Conservation (phyloP, 2,329 filamentous ascomycete species). For the Diplocarpon mali region DNA sequence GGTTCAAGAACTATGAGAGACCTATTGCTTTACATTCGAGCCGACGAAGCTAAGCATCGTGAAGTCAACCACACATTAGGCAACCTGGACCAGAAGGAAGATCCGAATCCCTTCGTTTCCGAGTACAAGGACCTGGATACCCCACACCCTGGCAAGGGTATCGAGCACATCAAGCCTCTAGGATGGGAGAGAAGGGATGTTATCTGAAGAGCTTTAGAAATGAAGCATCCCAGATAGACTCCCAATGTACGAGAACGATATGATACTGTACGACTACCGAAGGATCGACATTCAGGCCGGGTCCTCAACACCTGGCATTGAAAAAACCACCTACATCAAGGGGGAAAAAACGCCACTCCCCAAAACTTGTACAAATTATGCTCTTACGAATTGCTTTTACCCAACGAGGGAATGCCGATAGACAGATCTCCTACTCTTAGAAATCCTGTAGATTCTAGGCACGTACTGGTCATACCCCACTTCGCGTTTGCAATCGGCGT, state of each 20-base stretch:
- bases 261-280: not conserved
- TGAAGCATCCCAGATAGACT: not conserved
- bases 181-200: slow-evolving; percentile 83
- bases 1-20: slow-evolving; percentile 73
- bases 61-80: slow-evolving; percentile 94
- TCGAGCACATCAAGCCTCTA: slow-evolving; percentile 47
- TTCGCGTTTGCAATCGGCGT: too few species aligned
- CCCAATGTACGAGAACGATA: not conserved
- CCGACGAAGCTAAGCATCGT: slow-evolving; percentile 78
- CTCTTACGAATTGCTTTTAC: slow-evolving; percentile 1
- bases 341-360: slow-evolving; percentile 5
- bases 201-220: slow-evolving; percentile 32
- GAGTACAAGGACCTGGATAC: slow-evolving; percentile 60
- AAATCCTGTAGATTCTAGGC: slow-evolving; percentile 5
- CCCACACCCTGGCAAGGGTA: slow-evolving; percentile 60
- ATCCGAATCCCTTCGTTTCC: slow-evolving; percentile 87
- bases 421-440: slow-evolving; percentile 9
- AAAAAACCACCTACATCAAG: too few species aligned
- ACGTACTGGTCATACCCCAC: not conserved
- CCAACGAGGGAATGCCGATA: not conserved
- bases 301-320: too few species aligned
- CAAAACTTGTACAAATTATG: slow-evolving; percentile 6
- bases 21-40: slow-evolving; percentile 76
- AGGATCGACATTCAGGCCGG: not conserved
- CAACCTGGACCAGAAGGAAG: slow-evolving; percentile 75